These are phyloP conservation scores for Aspergillus felis DNA, from an alignment of 2,329 filamentous ascomycete genomes.

Conservation along the genomic window DNA sequence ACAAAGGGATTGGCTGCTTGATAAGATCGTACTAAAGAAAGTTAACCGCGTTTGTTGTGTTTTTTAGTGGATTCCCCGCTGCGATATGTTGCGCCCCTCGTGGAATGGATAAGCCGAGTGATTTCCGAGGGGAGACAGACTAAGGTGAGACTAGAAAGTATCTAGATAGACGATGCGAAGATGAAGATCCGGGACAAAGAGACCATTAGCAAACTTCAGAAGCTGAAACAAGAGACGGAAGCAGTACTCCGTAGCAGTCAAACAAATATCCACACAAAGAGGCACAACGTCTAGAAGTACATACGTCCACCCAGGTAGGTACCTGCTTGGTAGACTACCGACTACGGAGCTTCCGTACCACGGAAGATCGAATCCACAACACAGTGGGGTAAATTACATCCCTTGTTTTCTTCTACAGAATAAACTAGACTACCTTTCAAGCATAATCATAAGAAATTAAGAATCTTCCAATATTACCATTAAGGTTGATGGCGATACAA, in stretches of 20 bases:
- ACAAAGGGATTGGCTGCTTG: background rate
- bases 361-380: too few species aligned
- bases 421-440: background rate
- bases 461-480: too few species aligned
- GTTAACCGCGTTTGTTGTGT: background rate
- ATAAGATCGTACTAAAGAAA: background rate
- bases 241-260: background rate
- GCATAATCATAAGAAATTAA: background rate
- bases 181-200: background rate
- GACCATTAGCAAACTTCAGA: background rate
- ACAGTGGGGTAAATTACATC: background rate
- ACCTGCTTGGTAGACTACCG: too few species aligned
- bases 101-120: background rate
- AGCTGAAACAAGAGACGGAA: background rate
- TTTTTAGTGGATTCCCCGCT: slow-evolving; percentile 1
- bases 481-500: background rate
- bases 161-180: background rate
- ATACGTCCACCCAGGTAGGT: too few species aligned
- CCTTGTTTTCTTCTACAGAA: background rate
- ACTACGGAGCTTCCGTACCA: too few species aligned
- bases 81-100: background rate
- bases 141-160: background rate
- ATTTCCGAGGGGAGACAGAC: background rate
- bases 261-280: background rate
- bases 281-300: too few species aligned